These are phyloP conservation scores for Penicillium palitans DNA, from an alignment of 2,329 filamentous ascomycete species.

Conservation along the genomic window DNA sequence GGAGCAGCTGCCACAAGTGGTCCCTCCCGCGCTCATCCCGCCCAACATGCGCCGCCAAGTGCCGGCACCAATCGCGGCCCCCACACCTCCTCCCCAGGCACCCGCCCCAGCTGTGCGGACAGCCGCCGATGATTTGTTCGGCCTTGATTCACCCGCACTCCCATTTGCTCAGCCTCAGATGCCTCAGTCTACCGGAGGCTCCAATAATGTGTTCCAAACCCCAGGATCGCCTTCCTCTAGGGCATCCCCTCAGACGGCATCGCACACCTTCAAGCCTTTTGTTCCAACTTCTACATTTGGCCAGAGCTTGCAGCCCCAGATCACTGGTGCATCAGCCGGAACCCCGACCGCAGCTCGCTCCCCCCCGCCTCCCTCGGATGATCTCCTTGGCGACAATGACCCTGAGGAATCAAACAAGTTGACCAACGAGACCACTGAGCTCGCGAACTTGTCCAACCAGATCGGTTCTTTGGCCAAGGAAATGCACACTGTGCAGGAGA, in stretches of 20 bases:
- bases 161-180: slow-evolving; percentile 58
- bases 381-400: slow-evolving; percentile 87
- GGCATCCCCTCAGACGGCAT: slow-evolving; percentile 39
- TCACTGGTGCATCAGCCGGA: slow-evolving; percentile 63
- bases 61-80: slow-evolving; percentile 38
- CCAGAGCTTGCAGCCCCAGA: slow-evolving; percentile 72
- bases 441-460: slow-evolving; percentile 95
- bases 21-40: slow-evolving; percentile 80
- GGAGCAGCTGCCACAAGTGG: slow-evolving; percentile 68
- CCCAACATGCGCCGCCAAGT: slow-evolving; percentile 71
- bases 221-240: slow-evolving; percentile 49
- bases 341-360: slow-evolving; percentile 36
- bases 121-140: slow-evolving; percentile 90
- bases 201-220: slow-evolving; percentile 58
- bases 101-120: slow-evolving; percentile 61
- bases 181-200: slow-evolving; percentile 72
- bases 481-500: slow-evolving; percentile 87
- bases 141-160: slow-evolving; percentile 69
- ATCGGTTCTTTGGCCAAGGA: slow-evolving; percentile 87
- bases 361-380: slow-evolving; percentile 65
- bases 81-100: slow-evolving; percentile 45
- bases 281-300: slow-evolving; percentile 91
- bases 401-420: slow-evolving; percentile 85
- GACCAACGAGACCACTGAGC: slow-evolving; percentile 83
- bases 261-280: slow-evolving; percentile 79